Conservation (phyloP, 1,139 yeast species). For the Wickerhamiella pararugosa region DNA sequence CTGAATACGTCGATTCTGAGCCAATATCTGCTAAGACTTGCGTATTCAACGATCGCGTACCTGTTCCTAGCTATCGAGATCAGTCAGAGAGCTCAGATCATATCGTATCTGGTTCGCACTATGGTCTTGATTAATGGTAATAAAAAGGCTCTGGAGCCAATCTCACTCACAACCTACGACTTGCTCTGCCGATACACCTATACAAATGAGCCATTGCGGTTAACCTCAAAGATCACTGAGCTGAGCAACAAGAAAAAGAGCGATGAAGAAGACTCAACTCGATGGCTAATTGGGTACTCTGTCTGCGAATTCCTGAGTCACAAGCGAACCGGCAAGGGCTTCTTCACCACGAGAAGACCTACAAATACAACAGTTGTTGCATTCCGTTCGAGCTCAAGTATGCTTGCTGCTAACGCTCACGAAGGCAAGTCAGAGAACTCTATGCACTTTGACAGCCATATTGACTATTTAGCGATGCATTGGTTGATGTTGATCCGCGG, state of each 20-base stretch:
- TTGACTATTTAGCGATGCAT: constrained; percentile 29
- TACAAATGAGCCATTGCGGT: constrained; percentile 44
- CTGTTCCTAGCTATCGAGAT: constrained; percentile 60
- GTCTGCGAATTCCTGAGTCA: constrained; percentile 46
- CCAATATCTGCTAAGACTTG: constrained; percentile 45
- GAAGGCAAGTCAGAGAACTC: constrained; percentile 16
- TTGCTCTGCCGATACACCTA: constrained; percentile 52
- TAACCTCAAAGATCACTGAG: constrained; percentile 19
- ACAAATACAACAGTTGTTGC: constrained; percentile 44
- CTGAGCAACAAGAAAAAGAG: constrained; percentile 17
- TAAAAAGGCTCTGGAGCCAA: constrained; percentile 32
- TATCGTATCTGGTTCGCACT: constrained; percentile 49
- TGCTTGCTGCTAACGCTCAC: constrained; percentile 17
- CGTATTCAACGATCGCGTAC: constrained; percentile 52
- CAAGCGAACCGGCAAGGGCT: constrained; percentile 37
- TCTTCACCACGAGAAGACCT: constrained; percentile 44
- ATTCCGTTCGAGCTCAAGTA: constrained; percentile 29
- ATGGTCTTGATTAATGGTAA: constrained; percentile 34
- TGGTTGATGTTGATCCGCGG: constrained; percentile 29
- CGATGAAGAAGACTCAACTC: constrained; percentile 13
- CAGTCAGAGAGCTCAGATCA: constrained; percentile 41
- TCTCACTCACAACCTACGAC: constrained; percentile 52
- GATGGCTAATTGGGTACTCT: constrained; percentile 52
- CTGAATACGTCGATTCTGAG: constrained; percentile 29
- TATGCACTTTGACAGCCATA: background rate